These are phyloP conservation scores for Paxillus involutus DNA, from an alignment of 768 basidiomycete species.

Conservation along the genomic window DNA sequence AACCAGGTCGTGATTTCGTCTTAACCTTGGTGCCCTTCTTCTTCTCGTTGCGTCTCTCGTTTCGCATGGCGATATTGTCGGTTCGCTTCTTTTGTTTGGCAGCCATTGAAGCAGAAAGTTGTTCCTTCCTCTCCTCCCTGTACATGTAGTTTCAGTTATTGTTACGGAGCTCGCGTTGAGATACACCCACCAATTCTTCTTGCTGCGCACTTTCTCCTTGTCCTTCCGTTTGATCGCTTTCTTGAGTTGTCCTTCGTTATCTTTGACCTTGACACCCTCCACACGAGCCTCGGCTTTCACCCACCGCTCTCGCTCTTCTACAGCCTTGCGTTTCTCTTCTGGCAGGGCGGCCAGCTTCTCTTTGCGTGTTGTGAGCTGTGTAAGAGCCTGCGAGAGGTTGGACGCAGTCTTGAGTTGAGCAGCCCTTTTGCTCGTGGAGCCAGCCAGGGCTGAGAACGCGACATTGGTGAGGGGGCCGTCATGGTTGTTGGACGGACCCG, in stretches of 20 bases:
- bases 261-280: conserved; percentile 88
- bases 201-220: conserved; percentile 83
- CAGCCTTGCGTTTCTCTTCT: conserved; percentile 78
- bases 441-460: conserved; percentile 64
- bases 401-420: conserved; percentile 66
- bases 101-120: conserved; percentile 69
- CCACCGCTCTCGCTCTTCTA: conserved; percentile 86
- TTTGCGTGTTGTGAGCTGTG: conserved; percentile 74
- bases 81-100: conserved; percentile 87
- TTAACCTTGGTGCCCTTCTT: conserved; percentile 51
- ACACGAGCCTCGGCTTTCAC: conserved; percentile 84
- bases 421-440: conserved; percentile 48
- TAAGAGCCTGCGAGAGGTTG: conserved; percentile 84
- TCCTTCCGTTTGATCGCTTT: conserved; percentile 93
- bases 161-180: background rate
- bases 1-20: conserved; percentile 72
- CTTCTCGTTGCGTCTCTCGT: conserved; percentile 70
- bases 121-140: conserved; percentile 88
- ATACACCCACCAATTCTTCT: conserved; percentile 76
- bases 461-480: conserved; percentile 56
- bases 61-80: conserved; percentile 87
- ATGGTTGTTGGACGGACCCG: conserved; percentile 26
- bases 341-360: conserved; percentile 75
- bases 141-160: background rate
- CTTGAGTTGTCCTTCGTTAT: conserved; percentile 82